phyloP scores from a whole-genome alignment of 345 rosid genomes.

The Brassica nigra region DNA sequence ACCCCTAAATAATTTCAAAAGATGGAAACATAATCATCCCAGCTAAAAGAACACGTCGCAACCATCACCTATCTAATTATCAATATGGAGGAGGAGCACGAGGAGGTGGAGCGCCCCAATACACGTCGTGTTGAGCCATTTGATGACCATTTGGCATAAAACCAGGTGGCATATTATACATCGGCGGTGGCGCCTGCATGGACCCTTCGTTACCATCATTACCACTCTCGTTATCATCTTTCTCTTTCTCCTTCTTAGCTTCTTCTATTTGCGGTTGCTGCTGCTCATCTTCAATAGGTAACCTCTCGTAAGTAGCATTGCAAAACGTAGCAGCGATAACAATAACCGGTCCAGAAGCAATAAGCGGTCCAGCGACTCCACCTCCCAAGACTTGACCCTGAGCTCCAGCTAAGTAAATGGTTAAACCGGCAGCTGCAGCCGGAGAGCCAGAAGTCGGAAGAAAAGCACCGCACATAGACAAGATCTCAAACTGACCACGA shows the following conservation, averaged over 20 bases:
- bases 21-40: slow-evolving; percentile 22
- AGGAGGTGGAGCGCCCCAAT: slow-evolving; percentile 72
- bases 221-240: slow-evolving; percentile 31
- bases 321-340: slow-evolving; percentile 81
- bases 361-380: slow-evolving; percentile 60
- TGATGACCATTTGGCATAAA: slow-evolving; percentile 70
- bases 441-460: slow-evolving; percentile 72
- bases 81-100: slow-evolving; percentile 65
- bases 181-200: slow-evolving; percentile 41
- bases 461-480: slow-evolving; percentile 76
- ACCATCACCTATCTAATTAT: slow-evolving; percentile 28
- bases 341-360: slow-evolving; percentile 84
- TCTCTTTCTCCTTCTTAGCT: slow-evolving; percentile 39
- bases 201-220: slow-evolving; percentile 42
- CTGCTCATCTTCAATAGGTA: slow-evolving; percentile 58
- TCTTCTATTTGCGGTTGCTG: slow-evolving; percentile 35
- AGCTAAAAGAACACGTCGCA: slow-evolving; percentile 5
- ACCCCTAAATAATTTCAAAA: not conserved
- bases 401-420: slow-evolving; percentile 80
- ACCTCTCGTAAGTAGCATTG: slow-evolving; percentile 82
- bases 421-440: slow-evolving; percentile 68
- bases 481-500: slow-evolving; percentile 90
- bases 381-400: slow-evolving; percentile 97
- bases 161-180: slow-evolving; percentile 69
- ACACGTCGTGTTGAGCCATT: slow-evolving; percentile 74